Base-by-base conservation (phyloP, 2,329 filamentous ascomycete genomes). In the Claviceps cyperi region DNA sequence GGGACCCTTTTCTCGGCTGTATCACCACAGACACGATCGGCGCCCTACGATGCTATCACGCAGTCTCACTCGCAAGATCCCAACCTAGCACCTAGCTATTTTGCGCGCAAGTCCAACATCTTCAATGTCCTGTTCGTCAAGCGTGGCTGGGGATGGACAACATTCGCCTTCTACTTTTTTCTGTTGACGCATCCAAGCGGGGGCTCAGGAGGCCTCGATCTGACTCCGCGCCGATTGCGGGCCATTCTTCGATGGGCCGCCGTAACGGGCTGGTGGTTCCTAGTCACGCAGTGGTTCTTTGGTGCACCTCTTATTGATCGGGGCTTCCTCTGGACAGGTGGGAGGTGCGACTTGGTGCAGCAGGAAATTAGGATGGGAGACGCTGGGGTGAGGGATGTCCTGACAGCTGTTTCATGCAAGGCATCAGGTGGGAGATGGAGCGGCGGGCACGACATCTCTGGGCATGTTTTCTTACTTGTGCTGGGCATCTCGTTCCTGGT, bases 251-350 rank as follows among this genome's bases (percentile, higher is more conserved):
- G 92, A 46, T 98, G 88, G 74, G 70, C 56, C 0, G 68, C 83
- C 8, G 78, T 88, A 0, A 97, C 92, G 8, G 60, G 68, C 1
- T 83, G 82, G 67, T 98, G 92, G 92, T 73, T 88, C 41, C 69
- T 88, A 39, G 81, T 92, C 17, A 98, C 92, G 55, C 92, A 97
- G 71, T 97, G 92, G 92, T 97, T 82, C 66, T 96, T 98, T 60
- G 92, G 92, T 0, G 82, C 92, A 2, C 76, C 89, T 19, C 72
- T 98, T 46, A 91, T 97, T 59, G 92, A 98, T 64, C 83, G 90
- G 51, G 80, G 84, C 3, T 98, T 97, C 64, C 74, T 80, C n/a
- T 77, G 87, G 65, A 95, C 88, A 0, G 92, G 92, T 3, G 92
- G 92, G 1, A 78, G 77, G 60, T 98, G 92, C 64, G 81, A 87